Percentiles rank a stretch among this genome's conserved stretches.
These are phyloP conservation scores for Mycena pura DNA, from an alignment of 768 basidiomycete species.

Conservation along the genomic window DNA sequence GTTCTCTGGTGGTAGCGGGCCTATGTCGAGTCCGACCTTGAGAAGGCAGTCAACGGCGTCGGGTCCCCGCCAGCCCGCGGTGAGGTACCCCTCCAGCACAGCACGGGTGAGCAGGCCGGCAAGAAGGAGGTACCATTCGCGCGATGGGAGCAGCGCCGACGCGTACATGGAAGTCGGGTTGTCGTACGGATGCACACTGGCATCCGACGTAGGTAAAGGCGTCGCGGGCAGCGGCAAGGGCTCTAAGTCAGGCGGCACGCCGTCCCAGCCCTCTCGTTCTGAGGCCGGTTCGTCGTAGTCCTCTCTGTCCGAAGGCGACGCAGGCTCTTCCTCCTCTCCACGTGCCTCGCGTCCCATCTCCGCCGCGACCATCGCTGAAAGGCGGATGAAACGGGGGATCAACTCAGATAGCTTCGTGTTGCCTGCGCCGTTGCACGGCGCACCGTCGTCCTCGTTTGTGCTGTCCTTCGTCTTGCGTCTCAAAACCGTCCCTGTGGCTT, in stretches of 20 bases:
- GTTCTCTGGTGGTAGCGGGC: background rate
- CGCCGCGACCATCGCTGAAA: slow-evolving; percentile 80
- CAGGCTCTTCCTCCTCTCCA: slow-evolving; percentile 54
- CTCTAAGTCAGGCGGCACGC: slow-evolving; percentile 22
- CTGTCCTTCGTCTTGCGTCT: slow-evolving; percentile 50
- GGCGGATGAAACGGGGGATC: slow-evolving; percentile 73
- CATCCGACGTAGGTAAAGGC: slow-evolving; percentile 2
- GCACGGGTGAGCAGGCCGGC: slow-evolving; percentile 82
- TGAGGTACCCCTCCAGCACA: slow-evolving; percentile 84
- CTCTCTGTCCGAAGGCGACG: slow-evolving; percentile 27
- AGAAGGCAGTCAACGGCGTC: slow-evolving; percentile 75
- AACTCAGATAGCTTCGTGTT: slow-evolving; percentile 72
- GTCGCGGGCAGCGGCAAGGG: slow-evolving; percentile 26
- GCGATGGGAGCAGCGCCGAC: slow-evolving; percentile 68
- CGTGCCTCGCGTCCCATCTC: slow-evolving; percentile 77
- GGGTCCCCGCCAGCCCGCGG: slow-evolving; percentile 79
- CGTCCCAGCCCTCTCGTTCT: slow-evolving; percentile 23
- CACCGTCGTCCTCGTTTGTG: slow-evolving; percentile 30
- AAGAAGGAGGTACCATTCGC: slow-evolving; percentile 84
- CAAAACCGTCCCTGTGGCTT: slow-evolving; percentile 61
- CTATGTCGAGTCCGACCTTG: slow-evolving; percentile 66
- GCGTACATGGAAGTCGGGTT: slow-evolving; percentile 46
- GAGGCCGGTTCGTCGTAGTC: slow-evolving; percentile 29
- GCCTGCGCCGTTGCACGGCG: slow-evolving; percentile 50
- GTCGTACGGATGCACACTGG: slow-evolving; percentile 21